These are phyloP conservation scores for Chalciporus piperatus DNA, from an alignment of 768 basidiomycete genomes.

Conservation along the genomic window DNA sequence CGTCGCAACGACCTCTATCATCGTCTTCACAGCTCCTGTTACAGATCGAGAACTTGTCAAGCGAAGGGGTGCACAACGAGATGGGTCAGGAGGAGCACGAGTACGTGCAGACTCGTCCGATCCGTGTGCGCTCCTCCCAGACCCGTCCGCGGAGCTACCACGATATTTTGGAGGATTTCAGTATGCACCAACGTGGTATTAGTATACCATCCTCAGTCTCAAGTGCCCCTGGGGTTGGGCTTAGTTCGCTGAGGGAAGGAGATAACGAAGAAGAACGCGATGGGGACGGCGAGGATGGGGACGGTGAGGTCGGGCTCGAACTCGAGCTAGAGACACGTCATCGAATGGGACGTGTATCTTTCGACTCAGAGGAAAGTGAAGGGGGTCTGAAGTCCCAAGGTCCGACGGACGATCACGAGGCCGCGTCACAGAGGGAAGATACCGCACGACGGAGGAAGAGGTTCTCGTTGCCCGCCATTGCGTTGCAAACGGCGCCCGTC, in stretches of 20 bases:
- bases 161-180: conserved; percentile 65
- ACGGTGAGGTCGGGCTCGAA: not conserved
- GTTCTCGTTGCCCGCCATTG: conserved; percentile 76
- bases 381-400: not conserved
- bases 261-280: conserved; percentile 13
- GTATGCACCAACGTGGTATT: conserved; percentile 31
- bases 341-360: not conserved
- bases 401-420: not conserved
- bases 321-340: not conserved
- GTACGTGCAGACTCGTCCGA: conserved; percentile 13
- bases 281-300: not conserved
- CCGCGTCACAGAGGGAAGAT: conserved; percentile 45
- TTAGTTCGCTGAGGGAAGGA: conserved; percentile 22
- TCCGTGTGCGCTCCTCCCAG: conserved; percentile 32
- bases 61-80: not conserved
- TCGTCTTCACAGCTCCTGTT: conserved; percentile 3
- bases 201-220: conserved; percentile 32
- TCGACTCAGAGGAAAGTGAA: conserved; percentile 5
- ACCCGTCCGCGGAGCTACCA: conserved; percentile 61
- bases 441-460: conserved; percentile 63
- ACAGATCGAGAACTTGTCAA: not conserved
- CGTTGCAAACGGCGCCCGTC: conserved; percentile 69
- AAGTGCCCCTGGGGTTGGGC: conserved; percentile 22
- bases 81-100: conserved; percentile 5
- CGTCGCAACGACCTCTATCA: not conserved